Conservation (phyloP, 2,329 filamentous ascomycete genomes). For the Endoconidiophora polonica region DNA sequence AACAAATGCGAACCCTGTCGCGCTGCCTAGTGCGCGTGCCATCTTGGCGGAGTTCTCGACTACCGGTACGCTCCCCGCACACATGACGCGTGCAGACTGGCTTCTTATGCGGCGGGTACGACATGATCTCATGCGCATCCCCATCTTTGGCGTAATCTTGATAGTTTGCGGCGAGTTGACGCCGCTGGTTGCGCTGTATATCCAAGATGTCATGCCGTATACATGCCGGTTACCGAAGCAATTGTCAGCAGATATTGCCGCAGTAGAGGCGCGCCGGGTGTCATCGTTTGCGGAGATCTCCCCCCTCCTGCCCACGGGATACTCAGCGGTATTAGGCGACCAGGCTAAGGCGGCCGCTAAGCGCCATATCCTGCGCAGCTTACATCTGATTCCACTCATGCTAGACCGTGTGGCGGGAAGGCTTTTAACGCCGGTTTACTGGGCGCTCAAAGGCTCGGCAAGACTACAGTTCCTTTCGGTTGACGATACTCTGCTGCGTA, state of each 20-base stretch:
- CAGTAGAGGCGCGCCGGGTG: constrained; percentile 31
- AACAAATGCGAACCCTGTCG: neutral
- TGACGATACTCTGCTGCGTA: constrained; percentile 54
- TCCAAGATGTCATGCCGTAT: constrained; percentile 56
- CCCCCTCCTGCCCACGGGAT: constrained; percentile 20
- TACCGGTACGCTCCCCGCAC: constrained; percentile 42
- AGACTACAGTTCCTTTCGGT: constrained; percentile 46
- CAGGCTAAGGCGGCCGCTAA: constrained; percentile 14
- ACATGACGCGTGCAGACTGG: constrained; percentile 46
- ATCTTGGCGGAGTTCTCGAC: constrained; percentile 32
- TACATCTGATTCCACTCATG: constrained; percentile 28
- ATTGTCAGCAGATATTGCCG: constrained; percentile 26
- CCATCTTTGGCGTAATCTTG: constrained; percentile 60
- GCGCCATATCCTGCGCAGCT: constrained; percentile 25
- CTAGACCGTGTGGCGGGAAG: constrained; percentile 35
- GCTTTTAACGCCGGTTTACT: constrained; percentile 32
- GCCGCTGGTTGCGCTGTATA: constrained; percentile 56
- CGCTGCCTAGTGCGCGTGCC: constrained; percentile 30
- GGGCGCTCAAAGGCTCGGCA: constrained; percentile 35
- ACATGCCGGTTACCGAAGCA: constrained; percentile 74
- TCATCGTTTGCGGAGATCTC: constrained; percentile 30
- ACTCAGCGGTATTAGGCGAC: constrained; percentile 15
- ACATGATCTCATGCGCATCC: constrained; percentile 61
- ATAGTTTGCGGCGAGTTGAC: constrained; percentile 74
- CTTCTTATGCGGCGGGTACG: constrained; percentile 51